phyloP scores from a whole-genome alignment of 306 rosid species.

The Chamaecrista fasciculata region DNA sequence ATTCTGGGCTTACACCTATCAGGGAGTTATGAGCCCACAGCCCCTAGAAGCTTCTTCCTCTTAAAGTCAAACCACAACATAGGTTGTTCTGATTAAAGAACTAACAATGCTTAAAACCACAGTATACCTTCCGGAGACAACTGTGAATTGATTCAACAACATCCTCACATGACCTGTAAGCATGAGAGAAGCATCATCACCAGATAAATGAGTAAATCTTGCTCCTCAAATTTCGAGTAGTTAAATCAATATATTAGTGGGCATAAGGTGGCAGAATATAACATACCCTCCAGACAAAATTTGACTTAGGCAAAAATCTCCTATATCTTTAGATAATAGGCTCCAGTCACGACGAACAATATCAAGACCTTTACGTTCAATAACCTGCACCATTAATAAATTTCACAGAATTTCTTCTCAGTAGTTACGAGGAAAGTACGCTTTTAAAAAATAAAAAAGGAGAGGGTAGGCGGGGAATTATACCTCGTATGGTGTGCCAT shows the following conservation, averaged over 20 bases:
- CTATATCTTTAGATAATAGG: constrained; percentile 83
- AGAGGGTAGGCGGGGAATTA: not conserved
- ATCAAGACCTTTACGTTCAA: constrained; percentile 98
- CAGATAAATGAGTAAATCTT: constrained; percentile 22
- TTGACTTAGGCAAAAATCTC: constrained; percentile 89
- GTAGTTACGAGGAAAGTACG: constrained; percentile 1
- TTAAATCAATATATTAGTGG: not conserved
- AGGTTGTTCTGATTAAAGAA: constrained; percentile 10
- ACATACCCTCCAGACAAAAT: constrained; percentile 95
- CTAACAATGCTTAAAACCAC: constrained; percentile 24
- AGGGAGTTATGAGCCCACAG: constrained; percentile 8
- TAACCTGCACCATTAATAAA: constrained; percentile 53
- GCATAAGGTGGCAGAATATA: not conserved
- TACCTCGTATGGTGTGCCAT: constrained; percentile 81
- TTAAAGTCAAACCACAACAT: constrained; percentile 13
- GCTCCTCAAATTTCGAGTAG: constrained; percentile 21
- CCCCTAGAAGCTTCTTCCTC: constrained; percentile 22
- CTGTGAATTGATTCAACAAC: constrained; percentile 90
- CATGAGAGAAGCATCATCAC: constrained; percentile 19
- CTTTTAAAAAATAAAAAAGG: not conserved
- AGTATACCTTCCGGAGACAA: constrained; percentile 72
- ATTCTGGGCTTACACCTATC: constrained; percentile 1
- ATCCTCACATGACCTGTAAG: constrained; percentile 83
- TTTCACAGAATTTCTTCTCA: constrained; percentile 25
- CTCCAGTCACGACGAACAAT: constrained; percentile 99